phyloP scores from a whole-genome alignment of 495 filamentous ascomycete genomes.

The Cetradonia linearis region DNA sequence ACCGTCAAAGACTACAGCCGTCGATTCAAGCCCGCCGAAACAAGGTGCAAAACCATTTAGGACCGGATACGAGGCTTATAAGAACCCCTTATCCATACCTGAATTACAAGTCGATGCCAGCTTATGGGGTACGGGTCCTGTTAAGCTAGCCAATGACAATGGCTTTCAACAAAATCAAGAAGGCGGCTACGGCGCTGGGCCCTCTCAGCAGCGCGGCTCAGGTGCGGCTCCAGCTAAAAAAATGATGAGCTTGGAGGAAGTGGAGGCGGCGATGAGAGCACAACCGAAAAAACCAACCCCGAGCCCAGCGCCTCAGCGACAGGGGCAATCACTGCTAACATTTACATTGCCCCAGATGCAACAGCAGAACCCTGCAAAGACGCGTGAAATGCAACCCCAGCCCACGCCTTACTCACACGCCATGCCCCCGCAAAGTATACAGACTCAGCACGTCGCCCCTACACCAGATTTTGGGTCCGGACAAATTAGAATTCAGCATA shows the following conservation, averaged over 20 bases:
- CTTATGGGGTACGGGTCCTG: conserved; percentile 72
- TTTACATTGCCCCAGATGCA: conserved; percentile 17
- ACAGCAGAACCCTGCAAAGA: conserved; percentile 18
- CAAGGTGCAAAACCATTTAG: conserved; percentile 47
- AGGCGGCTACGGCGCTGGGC: conserved; percentile 20
- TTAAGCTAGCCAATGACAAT: conserved; percentile 39
- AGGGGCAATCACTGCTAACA: conserved; percentile 22
- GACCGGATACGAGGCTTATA: conserved; percentile 84
- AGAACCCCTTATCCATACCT: conserved; percentile 61
- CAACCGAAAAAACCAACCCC: conserved; percentile 45
- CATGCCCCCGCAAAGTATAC: background rate
- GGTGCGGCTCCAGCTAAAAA: conserved; percentile 46
- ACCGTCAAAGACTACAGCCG: conserved; percentile 31
- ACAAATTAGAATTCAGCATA: conserved; percentile 11
- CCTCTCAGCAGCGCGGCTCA: conserved; percentile 21
- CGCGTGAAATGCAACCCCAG: conserved; percentile 1
- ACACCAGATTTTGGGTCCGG: background rate
- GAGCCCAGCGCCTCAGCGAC: conserved; percentile 29
- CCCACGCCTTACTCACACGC: conserved; percentile 2
- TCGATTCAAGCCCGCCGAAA: conserved; percentile 33
- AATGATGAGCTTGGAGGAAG: conserved; percentile 94
- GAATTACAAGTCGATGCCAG: conserved; percentile 87
- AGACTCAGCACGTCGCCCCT: background rate
- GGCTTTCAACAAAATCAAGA: conserved; percentile 21
- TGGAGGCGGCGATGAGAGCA: conserved; percentile 82